Base-by-base conservation (phyloP, 2,329 filamentous ascomycete species). In the Arthrinium puccinioides region DNA sequence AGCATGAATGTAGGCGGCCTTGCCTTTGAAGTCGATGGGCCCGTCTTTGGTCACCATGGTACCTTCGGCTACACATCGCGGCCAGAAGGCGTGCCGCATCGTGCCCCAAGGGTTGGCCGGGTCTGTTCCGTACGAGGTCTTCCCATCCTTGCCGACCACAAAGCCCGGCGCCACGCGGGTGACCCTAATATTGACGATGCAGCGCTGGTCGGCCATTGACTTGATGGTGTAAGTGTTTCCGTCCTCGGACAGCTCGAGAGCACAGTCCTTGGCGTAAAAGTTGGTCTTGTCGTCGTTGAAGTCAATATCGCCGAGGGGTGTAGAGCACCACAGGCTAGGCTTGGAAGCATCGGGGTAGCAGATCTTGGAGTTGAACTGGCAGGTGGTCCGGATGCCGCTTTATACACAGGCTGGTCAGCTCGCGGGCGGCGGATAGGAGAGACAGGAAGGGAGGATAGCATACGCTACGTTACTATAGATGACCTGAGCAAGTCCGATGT, bases 381-480 rank as follows among this genome's bases (percentile, higher is more conserved):
- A 82, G 19, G 90, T 98, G 29, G 84, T 89, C 53, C 84, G 84
- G 47, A 98, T 78, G 59, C 90, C 89, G 51, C 89, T 95, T 56
- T 48, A 44, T 13, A 37, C n/a, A 15, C 30, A 27, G 20, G 26
- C 24, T 21, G n/a, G 40, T 46, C 42, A 52, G 51, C 43, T 43
- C n/a, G n/a, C n/a, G n/a, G n/a, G n/a, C n/a, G n/a, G n/a, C n/a
- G n/a, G n/a, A n/a, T n/a, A n/a, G n/a, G n/a, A n/a, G n/a, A n/a
- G n/a, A n/a, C n/a, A n/a, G n/a, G n/a, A n/a, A n/a, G n/a, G n/a
- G n/a, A n/a, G 11, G 18, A 13, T 21, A 18, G 10, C 82, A 64
- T 80, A 96, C 89, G 79, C 84, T 60, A 98, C 85, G 65, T 95
- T 96, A 70, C 86, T 97, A 72, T 97, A 95, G 61, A 98, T 95